These are phyloP conservation scores for Triangularia setosa DNA, from an alignment of 2,329 filamentous ascomycete species.

Conservation along the genomic window DNA sequence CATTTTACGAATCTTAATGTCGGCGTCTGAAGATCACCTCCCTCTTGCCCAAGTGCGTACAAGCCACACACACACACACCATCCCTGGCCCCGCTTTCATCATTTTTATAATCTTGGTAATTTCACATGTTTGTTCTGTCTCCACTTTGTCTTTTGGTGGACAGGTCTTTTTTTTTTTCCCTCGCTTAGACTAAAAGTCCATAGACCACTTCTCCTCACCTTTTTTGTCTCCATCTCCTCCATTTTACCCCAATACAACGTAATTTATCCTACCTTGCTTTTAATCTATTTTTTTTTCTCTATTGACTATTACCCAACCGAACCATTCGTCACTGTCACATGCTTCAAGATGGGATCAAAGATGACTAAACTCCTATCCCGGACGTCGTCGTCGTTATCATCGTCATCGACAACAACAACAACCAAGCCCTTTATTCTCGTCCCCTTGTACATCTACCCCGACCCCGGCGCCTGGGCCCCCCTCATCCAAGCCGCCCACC, in stretches of 20 bases:
- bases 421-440: conserved; percentile 25
- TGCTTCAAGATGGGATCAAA: not conserved
- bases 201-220: not conserved
- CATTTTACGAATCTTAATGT: not conserved
- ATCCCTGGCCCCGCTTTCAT: not conserved
- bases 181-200: not conserved
- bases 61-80: not conserved
- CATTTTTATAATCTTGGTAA: not conserved
- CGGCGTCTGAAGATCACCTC: not conserved
- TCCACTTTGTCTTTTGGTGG: not conserved
- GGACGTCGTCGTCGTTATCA: not conserved
- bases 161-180: not conserved
- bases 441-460: conserved; percentile 36
- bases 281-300: not conserved
- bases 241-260: not conserved
- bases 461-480: conserved; percentile 29
- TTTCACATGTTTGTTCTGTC: not conserved
- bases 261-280: not conserved
- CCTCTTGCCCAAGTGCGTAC: too few relatives aligned
- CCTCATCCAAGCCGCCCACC: conserved; percentile 24
- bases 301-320: not conserved
- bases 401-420: not conserved
- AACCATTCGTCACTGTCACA: not conserved
- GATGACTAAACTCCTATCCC: not conserved
- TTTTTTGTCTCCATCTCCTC: not conserved